These are phyloP conservation scores for Meredithiella fracta DNA, from an alignment of 2,329 filamentous ascomycete species.

Conservation along the genomic window DNA sequence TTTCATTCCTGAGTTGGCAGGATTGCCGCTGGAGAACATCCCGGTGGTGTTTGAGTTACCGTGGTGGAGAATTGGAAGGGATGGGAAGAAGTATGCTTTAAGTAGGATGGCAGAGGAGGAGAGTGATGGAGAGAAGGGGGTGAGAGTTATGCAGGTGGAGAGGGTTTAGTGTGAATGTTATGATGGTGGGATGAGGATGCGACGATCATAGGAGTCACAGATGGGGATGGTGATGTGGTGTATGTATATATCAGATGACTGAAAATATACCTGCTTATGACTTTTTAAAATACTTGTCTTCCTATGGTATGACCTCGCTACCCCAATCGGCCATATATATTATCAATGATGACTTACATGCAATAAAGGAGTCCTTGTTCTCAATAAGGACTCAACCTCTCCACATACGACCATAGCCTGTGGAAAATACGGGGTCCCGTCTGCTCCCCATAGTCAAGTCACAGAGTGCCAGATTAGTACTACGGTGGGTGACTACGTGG, in stretches of 20 bases:
- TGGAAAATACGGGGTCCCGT: background rate
- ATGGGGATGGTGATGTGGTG: too few species aligned
- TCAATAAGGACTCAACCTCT: too few species aligned
- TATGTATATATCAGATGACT: too few species aligned
- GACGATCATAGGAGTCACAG: background rate
- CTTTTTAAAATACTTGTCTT: too few species aligned
- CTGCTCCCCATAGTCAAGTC: background rate
- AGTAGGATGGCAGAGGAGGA: constrained; percentile 17
- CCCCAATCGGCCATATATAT: too few species aligned
- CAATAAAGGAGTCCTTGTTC: too few species aligned
- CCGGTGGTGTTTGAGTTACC: constrained; percentile 54
- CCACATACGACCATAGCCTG: background rate
- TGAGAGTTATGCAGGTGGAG: constrained; percentile 6
- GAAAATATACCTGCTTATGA: too few species aligned
- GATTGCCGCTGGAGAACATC: constrained; percentile 51
- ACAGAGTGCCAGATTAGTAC: background rate
- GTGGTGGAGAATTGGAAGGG: constrained; percentile 56
- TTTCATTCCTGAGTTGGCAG: constrained; percentile 56
- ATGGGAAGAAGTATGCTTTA: constrained; percentile 37
- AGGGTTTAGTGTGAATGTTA: background rate
- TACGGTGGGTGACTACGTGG: background rate
- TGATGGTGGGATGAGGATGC: background rate
- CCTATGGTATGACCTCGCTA: too few species aligned
- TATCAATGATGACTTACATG: too few species aligned
- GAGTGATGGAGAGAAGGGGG: background rate